Conservation (phyloP, 1,284 basidiomycete species). For the Naganishia cerealis region DNA sequence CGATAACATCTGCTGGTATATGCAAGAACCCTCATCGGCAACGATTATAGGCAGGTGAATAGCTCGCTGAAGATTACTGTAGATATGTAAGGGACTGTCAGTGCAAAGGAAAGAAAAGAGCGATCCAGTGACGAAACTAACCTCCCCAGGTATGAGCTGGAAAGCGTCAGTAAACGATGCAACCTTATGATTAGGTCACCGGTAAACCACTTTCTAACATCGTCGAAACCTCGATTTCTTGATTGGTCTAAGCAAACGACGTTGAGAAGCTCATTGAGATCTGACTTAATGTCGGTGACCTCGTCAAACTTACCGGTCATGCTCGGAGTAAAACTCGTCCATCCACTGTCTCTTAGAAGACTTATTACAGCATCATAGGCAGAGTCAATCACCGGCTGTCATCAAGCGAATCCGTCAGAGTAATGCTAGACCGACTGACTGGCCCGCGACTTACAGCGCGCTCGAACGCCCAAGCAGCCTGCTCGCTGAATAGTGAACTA, state of each 20-base stretch:
- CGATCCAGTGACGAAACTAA: not conserved
- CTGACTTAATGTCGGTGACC: not conserved
- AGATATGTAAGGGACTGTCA: constrained; percentile 10
- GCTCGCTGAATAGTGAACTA: constrained; percentile 40
- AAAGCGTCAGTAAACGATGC: not conserved
- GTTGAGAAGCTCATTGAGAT: not conserved
- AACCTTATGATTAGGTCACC: constrained; percentile 3
- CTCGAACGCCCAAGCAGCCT: constrained; percentile 53
- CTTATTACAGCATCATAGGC: constrained; percentile 51
- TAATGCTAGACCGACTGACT: constrained; percentile 44
- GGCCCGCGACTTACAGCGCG: constrained; percentile 53
- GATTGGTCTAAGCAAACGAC: constrained; percentile 7
- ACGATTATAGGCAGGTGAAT: constrained; percentile 78
- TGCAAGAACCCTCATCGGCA: constrained; percentile 79
- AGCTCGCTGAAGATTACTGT: constrained; percentile 76
- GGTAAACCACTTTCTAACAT: not conserved
- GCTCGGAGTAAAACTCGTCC: constrained; percentile 38
- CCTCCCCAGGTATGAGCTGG: constrained; percentile 9
- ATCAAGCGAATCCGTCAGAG: constrained; percentile 38
- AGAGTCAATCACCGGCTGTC: constrained; percentile 48
- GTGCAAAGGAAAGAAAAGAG: not conserved
- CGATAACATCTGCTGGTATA: constrained; percentile 80
- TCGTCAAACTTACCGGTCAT: constrained; percentile 35
- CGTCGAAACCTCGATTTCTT: constrained; percentile 6
- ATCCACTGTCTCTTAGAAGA: constrained; percentile 56